Conservation (phyloP, 1,284 basidiomycete species). For the Cystobasidiaceae sp. region DNA sequence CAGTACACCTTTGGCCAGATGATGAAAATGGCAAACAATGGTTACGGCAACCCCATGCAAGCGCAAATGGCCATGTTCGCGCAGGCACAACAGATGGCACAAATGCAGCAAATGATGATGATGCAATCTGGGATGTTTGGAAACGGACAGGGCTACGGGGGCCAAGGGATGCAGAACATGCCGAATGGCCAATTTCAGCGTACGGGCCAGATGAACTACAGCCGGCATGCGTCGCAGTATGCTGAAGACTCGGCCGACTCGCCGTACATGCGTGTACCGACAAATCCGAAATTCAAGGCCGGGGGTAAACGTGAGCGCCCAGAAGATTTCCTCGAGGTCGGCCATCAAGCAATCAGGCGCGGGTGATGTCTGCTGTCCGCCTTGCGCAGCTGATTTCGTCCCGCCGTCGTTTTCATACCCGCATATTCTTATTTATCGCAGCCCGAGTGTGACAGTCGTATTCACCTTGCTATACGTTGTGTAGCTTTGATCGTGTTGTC, state of each 20-base stretch:
- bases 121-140: conserved; percentile 26
- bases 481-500: too few relatives aligned
- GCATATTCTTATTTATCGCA: too few relatives aligned
- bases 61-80: conserved; percentile 28
- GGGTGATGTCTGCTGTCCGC: too few relatives aligned
- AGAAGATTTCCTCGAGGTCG: conserved; percentile 24
- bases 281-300: conserved; percentile 23
- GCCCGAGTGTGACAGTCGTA: too few relatives aligned
- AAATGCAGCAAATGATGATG: conserved; percentile 25
- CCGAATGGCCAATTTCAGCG: not conserved
- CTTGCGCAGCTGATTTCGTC: too few relatives aligned
- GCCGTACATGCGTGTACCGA: conserved; percentile 29
- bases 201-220: conserved; percentile 14
- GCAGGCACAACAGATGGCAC: conserved; percentile 56
- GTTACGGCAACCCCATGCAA: conserved; percentile 31
- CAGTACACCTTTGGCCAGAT: conserved; percentile 31
- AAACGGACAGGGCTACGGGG: not conserved
- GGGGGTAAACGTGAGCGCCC: conserved; percentile 29
- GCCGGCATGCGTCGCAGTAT: conserved; percentile 9
- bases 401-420: too few relatives aligned
- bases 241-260: conserved; percentile 27
- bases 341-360: conserved; percentile 12
- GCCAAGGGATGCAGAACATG: not conserved
- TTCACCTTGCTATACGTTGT: too few relatives aligned
- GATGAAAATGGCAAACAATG: conserved; percentile 33